Percentiles rank a stretch among this genome's conserved stretches.
phyloP scores from a whole-genome alignment of 2,329 filamentous ascomycete genomes.

The Calonectria leucothoes region DNA sequence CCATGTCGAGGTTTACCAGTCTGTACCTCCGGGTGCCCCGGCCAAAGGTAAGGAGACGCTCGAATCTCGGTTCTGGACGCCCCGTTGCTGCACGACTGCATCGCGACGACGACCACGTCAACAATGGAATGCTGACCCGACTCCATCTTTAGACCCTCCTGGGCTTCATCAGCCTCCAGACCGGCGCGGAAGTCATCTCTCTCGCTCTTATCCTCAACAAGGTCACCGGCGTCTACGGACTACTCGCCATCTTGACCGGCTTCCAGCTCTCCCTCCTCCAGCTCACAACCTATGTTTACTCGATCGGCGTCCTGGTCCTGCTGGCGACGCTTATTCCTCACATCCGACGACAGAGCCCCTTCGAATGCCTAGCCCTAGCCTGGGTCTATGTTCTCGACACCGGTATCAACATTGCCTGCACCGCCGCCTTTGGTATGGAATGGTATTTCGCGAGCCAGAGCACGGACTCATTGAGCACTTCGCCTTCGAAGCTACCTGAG shows the following conservation, averaged over 20 bases:
- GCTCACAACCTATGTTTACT: slow-evolving; percentile 93
- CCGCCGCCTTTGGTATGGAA: slow-evolving; percentile 80
- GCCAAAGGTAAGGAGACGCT: slow-evolving; percentile 50
- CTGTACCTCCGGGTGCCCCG: slow-evolving; percentile 53
- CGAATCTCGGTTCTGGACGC: background rate
- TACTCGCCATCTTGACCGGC: slow-evolving; percentile 89
- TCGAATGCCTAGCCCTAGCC: slow-evolving; percentile 83
- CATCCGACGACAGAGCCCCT: slow-evolving; percentile 81
- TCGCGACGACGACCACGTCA: background rate
- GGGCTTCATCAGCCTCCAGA: slow-evolving; percentile 86
- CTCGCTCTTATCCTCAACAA: slow-evolving; percentile 91
- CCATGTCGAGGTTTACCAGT: slow-evolving; percentile 52
- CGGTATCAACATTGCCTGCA: slow-evolving; percentile 84
- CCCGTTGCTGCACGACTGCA: background rate
- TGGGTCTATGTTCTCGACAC: slow-evolving; percentile 90
- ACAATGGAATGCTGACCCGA: slow-evolving; percentile 29
- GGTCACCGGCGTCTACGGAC: slow-evolving; percentile 88
- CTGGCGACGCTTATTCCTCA: slow-evolving; percentile 80
- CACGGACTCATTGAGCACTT: slow-evolving; percentile 49
- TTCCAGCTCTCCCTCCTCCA: slow-evolving; percentile 85
- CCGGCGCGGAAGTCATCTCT: slow-evolving; percentile 86
- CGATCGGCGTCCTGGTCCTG: slow-evolving; percentile 75
- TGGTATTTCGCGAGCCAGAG: slow-evolving; percentile 82
- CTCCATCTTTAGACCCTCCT: slow-evolving; percentile 76
- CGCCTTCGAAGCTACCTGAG: slow-evolving; percentile 36